A percentile compares a stretch with the other conserved stretches of the same genome.
phyloP scores from a whole-genome alignment of 345 rosid species.

The Trapa incisa region DNA sequence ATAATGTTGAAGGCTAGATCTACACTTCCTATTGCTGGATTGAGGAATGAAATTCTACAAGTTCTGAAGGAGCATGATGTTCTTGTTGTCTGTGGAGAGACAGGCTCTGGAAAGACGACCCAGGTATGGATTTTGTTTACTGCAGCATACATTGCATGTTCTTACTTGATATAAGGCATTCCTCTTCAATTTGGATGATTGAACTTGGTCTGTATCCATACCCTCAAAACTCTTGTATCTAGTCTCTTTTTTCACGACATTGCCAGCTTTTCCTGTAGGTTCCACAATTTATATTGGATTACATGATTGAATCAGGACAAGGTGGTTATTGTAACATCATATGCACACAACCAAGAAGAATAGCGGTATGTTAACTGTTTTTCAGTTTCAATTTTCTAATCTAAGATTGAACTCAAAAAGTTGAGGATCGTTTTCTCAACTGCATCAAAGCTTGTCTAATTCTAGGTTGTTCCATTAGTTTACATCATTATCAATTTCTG shows the following conservation, averaged over 20 bases:
- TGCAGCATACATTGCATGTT: background rate
- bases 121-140: conserved; percentile 35
- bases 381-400: background rate
- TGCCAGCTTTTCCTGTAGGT: conserved; percentile 33
- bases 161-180: background rate
- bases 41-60: conserved; percentile 56
- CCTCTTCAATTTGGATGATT: conserved; percentile 1
- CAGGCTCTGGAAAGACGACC: conserved; percentile 97
- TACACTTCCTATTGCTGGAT: conserved; percentile 66
- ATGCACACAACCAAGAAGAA: conserved; percentile 93
- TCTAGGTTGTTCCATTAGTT: background rate
- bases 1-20: conserved; percentile 51
- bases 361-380: conserved; percentile 41
- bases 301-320: conserved; percentile 71
- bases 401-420: background rate
- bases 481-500: background rate
- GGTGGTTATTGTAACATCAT: conserved; percentile 80
- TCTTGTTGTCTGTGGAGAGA: conserved; percentile 89
- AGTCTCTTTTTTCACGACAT: background rate
- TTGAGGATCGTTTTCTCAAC: background rate
- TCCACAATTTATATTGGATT: conserved; percentile 88
- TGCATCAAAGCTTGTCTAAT: background rate
- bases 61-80: conserved; percentile 57
- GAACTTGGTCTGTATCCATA: background rate
- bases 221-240: background rate